Conservation (phyloP, 306 rosid species). For the Castanea mollissima region DNA sequence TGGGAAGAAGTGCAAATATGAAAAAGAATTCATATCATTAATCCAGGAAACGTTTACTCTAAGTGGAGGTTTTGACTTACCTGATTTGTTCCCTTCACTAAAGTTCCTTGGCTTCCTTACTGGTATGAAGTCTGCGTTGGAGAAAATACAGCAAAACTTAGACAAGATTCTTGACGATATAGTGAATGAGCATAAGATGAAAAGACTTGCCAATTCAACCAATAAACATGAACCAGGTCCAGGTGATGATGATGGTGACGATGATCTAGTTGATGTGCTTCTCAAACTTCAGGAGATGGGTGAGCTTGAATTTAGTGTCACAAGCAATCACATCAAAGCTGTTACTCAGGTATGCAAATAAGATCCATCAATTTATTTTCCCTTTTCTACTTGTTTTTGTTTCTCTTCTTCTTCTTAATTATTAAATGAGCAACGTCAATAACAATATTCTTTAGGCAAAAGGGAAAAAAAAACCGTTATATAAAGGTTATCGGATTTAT, state of each 20-base stretch:
- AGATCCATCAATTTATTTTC: too few relatives aligned
- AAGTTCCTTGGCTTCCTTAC: neutral
- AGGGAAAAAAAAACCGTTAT: too few relatives aligned
- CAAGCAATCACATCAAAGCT: constrained; percentile 8
- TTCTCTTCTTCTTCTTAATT: too few relatives aligned
- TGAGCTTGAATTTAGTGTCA: neutral
- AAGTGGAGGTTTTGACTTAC: neutral
- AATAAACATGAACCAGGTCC: neutral
- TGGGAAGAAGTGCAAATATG: constrained; percentile 1
- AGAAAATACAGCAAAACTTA: neutral
- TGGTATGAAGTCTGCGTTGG: neutral
- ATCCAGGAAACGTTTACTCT: neutral
- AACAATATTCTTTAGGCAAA: too few relatives aligned
- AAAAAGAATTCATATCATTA: constrained; percentile 6
- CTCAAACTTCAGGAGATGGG: neutral
- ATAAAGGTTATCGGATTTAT: too few relatives aligned
- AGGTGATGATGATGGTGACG: neutral
- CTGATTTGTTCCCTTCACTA: constrained; percentile 19
- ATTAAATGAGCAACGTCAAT: too few relatives aligned
- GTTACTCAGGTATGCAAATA: neutral
- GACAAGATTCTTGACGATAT: constrained; percentile 13
- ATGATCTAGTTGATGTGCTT: constrained; percentile 15
- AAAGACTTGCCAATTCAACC: neutral
- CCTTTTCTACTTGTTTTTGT: neutral
- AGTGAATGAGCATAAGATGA: neutral